Percentiles rank a stretch among this genome's conserved stretches.
Conservation (phyloP, 2,329 filamentous ascomycete species). For the Knufia fluminis region DNA sequence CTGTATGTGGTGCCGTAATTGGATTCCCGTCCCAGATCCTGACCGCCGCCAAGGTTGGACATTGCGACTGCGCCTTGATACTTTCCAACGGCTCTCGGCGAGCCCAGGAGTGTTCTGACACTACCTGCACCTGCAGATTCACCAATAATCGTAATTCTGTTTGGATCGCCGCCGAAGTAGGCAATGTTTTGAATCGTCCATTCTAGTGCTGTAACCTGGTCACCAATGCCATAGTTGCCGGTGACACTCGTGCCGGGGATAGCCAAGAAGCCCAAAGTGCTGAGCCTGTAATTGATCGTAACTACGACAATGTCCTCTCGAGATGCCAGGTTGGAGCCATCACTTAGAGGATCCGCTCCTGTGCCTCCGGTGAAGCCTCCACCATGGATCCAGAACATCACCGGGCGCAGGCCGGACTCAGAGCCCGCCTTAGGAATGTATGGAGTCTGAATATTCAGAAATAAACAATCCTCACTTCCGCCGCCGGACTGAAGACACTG, state of each 20-base stretch:
- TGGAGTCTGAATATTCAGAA: constrained; percentile 42
- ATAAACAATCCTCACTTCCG: constrained; percentile 39
- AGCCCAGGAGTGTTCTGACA: constrained; percentile 44
- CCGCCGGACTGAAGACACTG: constrained; percentile 36
- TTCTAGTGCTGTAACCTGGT: constrained; percentile 42
- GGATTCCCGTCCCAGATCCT: constrained; percentile 46
- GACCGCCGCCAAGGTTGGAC: constrained; percentile 48
- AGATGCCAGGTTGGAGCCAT: constrained; percentile 26
- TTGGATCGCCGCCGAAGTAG: constrained; percentile 40
- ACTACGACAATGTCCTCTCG: constrained; percentile 53
- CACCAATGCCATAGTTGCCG: constrained; percentile 46
- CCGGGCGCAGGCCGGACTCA: constrained; percentile 35
- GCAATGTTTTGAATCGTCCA: constrained; percentile 41
- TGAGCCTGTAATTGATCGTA: constrained; percentile 51
- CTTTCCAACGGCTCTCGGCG: constrained; percentile 16
- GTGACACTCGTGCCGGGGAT: constrained; percentile 46
- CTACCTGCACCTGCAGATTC: constrained; percentile 48
- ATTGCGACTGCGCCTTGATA: constrained; percentile 25
- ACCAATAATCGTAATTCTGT: constrained; percentile 39
- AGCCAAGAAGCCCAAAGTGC: constrained; percentile 50
- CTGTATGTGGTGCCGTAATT: constrained; percentile 51
- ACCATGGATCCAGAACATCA: constrained; percentile 47
- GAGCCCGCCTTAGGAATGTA: constrained; percentile 34
- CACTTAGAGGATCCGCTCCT: background rate
- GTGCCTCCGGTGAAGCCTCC: constrained; percentile 47